phyloP scores from a whole-genome alignment of 1,284 basidiomycete species.

The Marasmius fiardii region DNA sequence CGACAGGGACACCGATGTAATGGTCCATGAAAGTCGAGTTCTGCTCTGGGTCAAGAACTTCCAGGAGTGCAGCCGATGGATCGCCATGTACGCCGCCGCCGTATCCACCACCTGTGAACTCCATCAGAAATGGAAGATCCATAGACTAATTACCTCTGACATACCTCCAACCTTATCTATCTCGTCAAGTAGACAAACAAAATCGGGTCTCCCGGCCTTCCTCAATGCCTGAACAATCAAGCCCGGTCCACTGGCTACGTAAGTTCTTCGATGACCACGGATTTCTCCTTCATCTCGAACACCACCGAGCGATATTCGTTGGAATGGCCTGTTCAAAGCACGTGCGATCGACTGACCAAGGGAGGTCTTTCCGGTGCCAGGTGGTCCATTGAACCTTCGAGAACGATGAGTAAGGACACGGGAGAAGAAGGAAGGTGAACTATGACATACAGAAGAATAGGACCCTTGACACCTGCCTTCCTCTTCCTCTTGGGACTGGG shows the following conservation, averaged over 20 bases:
- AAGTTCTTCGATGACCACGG: conserved; percentile 85
- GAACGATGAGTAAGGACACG: conserved; percentile 1
- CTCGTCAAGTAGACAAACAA: conserved; percentile 79
- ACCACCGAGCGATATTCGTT: conserved; percentile 90
- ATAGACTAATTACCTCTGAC: not conserved
- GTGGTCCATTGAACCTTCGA: conserved; percentile 73
- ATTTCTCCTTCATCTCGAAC: conserved; percentile 92
- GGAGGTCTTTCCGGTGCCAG: conserved; percentile 83
- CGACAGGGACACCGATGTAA: conserved; percentile 88
- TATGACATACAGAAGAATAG: conserved; percentile 69
- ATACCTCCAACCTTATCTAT: conserved; percentile 85
- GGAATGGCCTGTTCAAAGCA: conserved; percentile 82
- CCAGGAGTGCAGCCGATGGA: conserved; percentile 82
- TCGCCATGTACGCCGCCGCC: conserved; percentile 83
- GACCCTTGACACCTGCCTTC: conserved; percentile 62
- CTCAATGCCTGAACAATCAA: conserved; percentile 86
- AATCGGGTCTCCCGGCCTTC: conserved; percentile 80
- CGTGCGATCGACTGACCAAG: conserved; percentile 85
- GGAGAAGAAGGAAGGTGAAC: not conserved
- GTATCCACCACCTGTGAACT: not conserved
- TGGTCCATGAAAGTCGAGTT: conserved; percentile 89
- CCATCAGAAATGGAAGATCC: not conserved
- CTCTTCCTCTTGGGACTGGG: not conserved
- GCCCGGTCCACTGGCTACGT: conserved; percentile 85
- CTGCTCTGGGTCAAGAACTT: conserved; percentile 91